A percentile compares a stretch with the other conserved stretches of the same genome.
phyloP scores from a whole-genome alignment of 208 protist genomes.

The Acanthamoeba quina region DNA sequence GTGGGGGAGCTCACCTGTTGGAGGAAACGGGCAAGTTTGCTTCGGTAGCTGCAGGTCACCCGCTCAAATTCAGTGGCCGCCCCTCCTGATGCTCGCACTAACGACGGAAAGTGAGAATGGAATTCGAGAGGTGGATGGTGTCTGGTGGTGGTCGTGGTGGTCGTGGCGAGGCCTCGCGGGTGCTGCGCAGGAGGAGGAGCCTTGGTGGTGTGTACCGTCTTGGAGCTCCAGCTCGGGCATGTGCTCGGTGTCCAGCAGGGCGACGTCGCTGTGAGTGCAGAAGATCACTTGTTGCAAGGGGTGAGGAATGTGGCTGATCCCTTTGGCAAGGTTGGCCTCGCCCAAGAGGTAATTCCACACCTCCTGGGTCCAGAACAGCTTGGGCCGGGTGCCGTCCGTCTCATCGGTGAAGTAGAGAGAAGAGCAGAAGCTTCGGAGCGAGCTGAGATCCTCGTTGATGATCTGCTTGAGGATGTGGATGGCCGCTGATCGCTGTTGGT shows the following conservation, averaged over 20 bases:
- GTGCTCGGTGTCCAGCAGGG: neutral
- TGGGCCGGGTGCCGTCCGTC: neutral
- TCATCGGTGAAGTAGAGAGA: neutral
- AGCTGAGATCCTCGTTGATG: neutral
- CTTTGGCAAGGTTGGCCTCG: neutral
- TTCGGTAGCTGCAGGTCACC: no score
- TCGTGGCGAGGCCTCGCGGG: no score
- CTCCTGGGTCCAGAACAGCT: neutral
- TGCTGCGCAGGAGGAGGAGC: no score
- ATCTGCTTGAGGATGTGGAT: neutral
- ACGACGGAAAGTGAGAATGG: no score
- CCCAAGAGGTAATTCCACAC: slow-evolving; percentile 16
- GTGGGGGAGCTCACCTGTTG: no score
- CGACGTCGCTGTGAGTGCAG: slow-evolving; percentile 10
- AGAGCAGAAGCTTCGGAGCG: neutral
- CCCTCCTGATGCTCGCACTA: no score
- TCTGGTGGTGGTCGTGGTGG: no score
- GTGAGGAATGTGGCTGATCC: neutral
- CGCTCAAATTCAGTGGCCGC: no score
- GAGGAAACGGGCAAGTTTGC: no score
- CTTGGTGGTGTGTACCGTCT: neutral
- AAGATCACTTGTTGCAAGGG: neutral
- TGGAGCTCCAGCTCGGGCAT: neutral
- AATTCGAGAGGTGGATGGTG: no score
- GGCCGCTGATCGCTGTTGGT: neutral